Evolutionary conservation across 1,139 yeast genomes (phyloP), one percentile per base, ranked within the genome.

Genomic region (Kurtzmaniella natalensis): DNA sequence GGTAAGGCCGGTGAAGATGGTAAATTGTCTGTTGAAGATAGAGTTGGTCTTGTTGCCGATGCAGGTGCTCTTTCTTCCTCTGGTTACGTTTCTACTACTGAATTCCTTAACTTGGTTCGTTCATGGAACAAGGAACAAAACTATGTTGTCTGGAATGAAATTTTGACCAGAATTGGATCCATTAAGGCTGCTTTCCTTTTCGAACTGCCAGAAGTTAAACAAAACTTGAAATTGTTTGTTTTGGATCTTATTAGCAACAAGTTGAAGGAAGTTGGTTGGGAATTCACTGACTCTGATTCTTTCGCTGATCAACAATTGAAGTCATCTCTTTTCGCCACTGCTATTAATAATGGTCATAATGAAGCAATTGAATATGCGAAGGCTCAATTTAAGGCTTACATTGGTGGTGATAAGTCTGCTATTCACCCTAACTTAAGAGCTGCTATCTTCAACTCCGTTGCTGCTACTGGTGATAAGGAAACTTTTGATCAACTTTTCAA

Each of bases 31-130:
- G 86, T 81, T 33, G 89, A 83, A 55, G 95, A 86, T 57, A 79
- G 94, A 58, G 82, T 84, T 37, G 94, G 94, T 36, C 74, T 86
- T 45, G 85, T 86, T 32, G 87, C 94, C 18, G 95, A 86, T 62
- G 84, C 86, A 18, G 79, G 75, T 35, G 75, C 89, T 7, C 71
- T 85, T 46, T 75, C 92, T 3, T 62, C 79, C 11, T 76, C 88
- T 29, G 95, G 95, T 13, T 79, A 76, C 53, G 76, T 81, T 40
- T 67, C 80, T 37, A 80, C 94, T 19, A 67, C 79, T 9, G 78
- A 72, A 48, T 71, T 84, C 49, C 72, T 85, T 44, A 69, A 71
- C 42, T 73, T 85, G 49, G 73, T 84, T 33, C 70, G 76, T 40
- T 64, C 72, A 24, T 85, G 94, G 94, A 72, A 73, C 39, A 53